Evolutionary conservation across 306 rosid genomes (phyloP).

Genomic region (Erythrophleum fordii): DNA sequence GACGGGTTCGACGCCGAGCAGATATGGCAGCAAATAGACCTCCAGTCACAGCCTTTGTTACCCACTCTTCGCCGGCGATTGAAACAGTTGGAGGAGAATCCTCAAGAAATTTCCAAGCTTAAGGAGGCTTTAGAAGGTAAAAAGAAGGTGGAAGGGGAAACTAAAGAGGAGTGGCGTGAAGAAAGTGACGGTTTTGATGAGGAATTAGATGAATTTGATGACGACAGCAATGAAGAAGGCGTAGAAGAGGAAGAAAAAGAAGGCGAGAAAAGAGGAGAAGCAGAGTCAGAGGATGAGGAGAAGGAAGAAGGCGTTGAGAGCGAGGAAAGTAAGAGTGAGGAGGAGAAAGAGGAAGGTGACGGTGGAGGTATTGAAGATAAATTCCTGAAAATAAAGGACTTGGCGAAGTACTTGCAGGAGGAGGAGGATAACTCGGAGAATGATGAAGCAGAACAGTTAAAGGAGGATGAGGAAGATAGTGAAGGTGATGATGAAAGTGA

Average conservation of each 20-base stretch:
- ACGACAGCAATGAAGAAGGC: constrained; percentile 48
- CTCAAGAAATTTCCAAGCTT: constrained; percentile 55
- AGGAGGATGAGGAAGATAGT: constrained; percentile 37
- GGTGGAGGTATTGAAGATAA: constrained; percentile 70
- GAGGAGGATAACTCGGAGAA: constrained; percentile 70
- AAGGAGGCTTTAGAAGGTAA: constrained; percentile 38
- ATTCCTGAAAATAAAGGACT: constrained; percentile 73
- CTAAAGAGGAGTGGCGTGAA: constrained; percentile 11
- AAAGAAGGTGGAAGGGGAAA: constrained; percentile 37
- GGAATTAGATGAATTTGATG: constrained; percentile 55
- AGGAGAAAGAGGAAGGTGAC: constrained; percentile 19
- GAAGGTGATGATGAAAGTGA: constrained; percentile 63
- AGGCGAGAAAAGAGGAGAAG: constrained; percentile 26
- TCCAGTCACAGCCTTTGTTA: constrained; percentile 81
- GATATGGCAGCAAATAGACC: constrained; percentile 97
- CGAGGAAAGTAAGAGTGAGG: neutral
- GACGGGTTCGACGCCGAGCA: constrained; percentile 93
- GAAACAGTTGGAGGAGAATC: constrained; percentile 62
- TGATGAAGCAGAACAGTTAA: constrained; percentile 44
- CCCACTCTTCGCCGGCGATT: constrained; percentile 68
- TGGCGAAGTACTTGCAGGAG: constrained; percentile 66
- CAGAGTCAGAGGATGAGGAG: constrained; percentile 1
- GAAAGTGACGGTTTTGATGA: constrained; percentile 58
- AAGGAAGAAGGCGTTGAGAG: neutral
- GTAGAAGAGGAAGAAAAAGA: neutral